Percentiles rank a stretch among this genome's conserved stretches.
These are phyloP conservation scores for Arabidopsis arenosa DNA, from an alignment of 345 rosid species.

Conservation along the genomic window DNA sequence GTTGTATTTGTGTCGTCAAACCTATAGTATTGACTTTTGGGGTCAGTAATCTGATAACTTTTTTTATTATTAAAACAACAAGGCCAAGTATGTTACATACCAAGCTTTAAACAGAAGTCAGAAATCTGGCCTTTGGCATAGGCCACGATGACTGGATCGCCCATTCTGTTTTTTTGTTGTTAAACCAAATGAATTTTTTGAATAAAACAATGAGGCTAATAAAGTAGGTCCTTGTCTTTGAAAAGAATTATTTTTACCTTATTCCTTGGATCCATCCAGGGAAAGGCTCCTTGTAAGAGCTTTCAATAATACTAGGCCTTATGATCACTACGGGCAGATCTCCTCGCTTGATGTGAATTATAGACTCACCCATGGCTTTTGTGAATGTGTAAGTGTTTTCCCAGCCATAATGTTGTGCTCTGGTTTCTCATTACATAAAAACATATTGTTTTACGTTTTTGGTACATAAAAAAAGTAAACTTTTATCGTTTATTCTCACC, in stretches of 20 bases:
- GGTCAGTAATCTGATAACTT: not conserved
- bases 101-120: conserved; percentile 31
- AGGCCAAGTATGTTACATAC: conserved; percentile 8
- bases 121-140: conserved; percentile 49
- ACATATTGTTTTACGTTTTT: no score
- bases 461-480: not conserved
- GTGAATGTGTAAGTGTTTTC: no score
- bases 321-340: conserved; percentile 57
- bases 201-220: no score
- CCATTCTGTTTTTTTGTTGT: conserved; percentile 38
- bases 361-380: no score
- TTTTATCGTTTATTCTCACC: conserved; percentile 32
- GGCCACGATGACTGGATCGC: conserved; percentile 47
- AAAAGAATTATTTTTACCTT: conserved; percentile 18
- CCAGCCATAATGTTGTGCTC: no score
- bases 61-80: not conserved
- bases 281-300: conserved; percentile 83
- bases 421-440: no score
- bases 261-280: conserved; percentile 88
- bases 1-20: conserved; percentile 44
- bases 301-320: conserved; percentile 69
- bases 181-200: no score
- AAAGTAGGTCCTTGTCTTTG: not conserved
- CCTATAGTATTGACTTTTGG: conserved; percentile 26
- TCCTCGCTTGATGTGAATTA: conserved; percentile 40